phyloP scores from a whole-genome alignment of 148 eudicot species.

The Chenopodium quinoa region DNA sequence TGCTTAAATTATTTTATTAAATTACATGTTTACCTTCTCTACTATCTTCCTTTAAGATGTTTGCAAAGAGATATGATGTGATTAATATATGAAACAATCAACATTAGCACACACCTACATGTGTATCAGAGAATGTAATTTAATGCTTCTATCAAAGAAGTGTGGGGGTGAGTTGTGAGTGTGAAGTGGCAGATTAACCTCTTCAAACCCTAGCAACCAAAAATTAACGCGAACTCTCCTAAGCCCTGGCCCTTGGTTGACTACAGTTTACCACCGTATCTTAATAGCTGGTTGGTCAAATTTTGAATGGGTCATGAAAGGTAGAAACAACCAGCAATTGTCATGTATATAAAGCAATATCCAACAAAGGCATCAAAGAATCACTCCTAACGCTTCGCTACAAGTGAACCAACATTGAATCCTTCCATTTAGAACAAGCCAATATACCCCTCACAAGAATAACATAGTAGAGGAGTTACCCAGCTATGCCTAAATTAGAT shows the following conservation, averaged over 20 bases:
- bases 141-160: no score
- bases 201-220: not conserved
- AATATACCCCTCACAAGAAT: not conserved
- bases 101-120: no score
- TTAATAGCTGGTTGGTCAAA: not conserved
- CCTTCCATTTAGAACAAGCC: not conserved
- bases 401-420: not conserved
- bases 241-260: not conserved
- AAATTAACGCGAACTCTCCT: no score
- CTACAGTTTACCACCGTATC: not conserved
- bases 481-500: not conserved
- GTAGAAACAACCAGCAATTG: not conserved
- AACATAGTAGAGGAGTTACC: not conserved
- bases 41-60: no score
- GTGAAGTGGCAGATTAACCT: not conserved
- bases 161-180: not conserved
- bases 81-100: no score
- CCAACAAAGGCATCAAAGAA: not conserved
- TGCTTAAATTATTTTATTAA: no score
- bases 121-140: not conserved
- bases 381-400: not conserved
- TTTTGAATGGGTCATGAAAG: not conserved
- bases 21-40: no score
- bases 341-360: not conserved
- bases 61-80: no score